phyloP scores from a whole-genome alignment of 1,284 basidiomycete genomes.

The Puccinia polysora region DNA sequence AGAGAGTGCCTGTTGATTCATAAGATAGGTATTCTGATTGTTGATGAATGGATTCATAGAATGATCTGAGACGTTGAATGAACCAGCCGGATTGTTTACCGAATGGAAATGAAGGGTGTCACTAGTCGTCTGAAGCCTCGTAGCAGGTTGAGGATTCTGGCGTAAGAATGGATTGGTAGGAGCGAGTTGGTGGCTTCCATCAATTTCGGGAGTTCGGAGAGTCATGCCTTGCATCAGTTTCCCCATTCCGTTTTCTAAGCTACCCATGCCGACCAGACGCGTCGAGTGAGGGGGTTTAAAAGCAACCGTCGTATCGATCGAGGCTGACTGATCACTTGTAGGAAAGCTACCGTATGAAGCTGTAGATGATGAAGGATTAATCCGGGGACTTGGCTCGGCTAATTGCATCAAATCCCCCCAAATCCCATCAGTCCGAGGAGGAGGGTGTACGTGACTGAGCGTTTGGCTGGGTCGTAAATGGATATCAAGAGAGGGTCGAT shows the following conservation, averaged over 20 bases:
- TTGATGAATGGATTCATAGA: too few relatives aligned
- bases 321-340: background rate
- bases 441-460: background rate
- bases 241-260: background rate
- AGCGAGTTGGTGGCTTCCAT: too few relatives aligned
- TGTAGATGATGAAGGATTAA: background rate
- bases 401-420: constrained; percentile 33
- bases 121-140: too few relatives aligned
- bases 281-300: background rate
- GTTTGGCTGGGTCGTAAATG: background rate
- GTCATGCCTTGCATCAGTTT: background rate
- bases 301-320: too few relatives aligned
- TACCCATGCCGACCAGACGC: background rate
- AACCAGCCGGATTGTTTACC: too few relatives aligned
- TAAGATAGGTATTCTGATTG: background rate
- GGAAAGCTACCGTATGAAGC: background rate
- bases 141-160: too few relatives aligned
- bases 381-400: background rate
- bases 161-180: too few relatives aligned
- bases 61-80: too few relatives aligned
- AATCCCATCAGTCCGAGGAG: constrained; percentile 5
- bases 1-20: too few relatives aligned
- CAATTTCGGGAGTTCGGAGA: too few relatives aligned
- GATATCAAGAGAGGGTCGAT: background rate
- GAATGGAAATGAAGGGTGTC: too few relatives aligned